phyloP scores from a whole-genome alignment of 2,329 filamentous ascomycete genomes.

The Trichoderma harzianum region DNA sequence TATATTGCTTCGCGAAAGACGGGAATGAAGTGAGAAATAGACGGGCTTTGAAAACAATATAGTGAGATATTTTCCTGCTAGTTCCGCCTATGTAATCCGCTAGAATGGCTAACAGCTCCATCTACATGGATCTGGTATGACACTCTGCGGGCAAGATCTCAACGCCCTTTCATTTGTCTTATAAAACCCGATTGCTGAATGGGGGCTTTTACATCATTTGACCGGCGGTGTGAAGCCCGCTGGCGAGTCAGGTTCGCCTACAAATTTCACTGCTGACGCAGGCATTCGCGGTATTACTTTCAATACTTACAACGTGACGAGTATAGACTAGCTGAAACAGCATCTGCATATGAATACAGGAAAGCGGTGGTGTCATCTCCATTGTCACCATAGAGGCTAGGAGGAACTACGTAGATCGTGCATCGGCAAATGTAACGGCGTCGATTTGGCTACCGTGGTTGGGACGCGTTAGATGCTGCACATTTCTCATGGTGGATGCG shows the following conservation, averaged over 20 bases:
- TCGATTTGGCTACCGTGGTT: not conserved
- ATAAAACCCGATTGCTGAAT: not conserved
- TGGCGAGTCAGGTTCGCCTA: not conserved
- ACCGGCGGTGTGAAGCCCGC: not conserved
- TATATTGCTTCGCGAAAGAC: not conserved
- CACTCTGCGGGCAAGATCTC: not conserved
- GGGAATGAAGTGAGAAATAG: not conserved
- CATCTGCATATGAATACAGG: not conserved
- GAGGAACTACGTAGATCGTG: not conserved
- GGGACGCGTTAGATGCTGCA: not conserved
- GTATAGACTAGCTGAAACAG: not conserved
- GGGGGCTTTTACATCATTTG: not conserved
- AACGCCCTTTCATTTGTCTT: not conserved
- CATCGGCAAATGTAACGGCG: not conserved
- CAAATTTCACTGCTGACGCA: not conserved
- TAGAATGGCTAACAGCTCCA: not conserved
- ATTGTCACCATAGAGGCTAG: not conserved
- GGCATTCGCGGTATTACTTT: not conserved
- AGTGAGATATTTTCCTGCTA: not conserved
- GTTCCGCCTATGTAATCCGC: not conserved
- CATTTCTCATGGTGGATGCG: not conserved
- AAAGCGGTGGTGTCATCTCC: not conserved
- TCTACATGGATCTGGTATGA: not conserved
- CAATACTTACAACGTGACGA: not conserved
- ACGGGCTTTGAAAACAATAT: not conserved